Evolutionary conservation across 2,329 filamentous ascomycete genomes (phyloP), one percentile per base, ranked within the genome.

Genomic region (Helotiales sp.): DNA sequence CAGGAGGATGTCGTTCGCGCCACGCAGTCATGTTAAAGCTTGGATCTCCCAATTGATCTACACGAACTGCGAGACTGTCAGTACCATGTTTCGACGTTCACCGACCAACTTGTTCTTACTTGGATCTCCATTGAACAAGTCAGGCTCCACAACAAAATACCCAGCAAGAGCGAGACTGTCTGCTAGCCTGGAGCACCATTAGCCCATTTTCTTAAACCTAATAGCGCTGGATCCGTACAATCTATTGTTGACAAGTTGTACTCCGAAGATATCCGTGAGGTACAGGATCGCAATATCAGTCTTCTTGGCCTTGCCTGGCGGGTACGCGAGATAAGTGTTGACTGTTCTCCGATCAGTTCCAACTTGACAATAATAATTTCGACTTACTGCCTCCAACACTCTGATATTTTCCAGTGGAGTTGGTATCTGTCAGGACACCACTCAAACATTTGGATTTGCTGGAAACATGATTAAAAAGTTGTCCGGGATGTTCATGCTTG

Each of bases 91-190:
- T 43, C 1, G 75, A 74, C 6, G 13, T 43, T 57, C 17, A 20
- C 6, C 8, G 54, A 13, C 1, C 15, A n/a, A 22, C n/a, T 4
- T 7, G 13, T 8, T 47, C 24, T 10, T 43, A 61, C 55, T 58
- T 10, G 71, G 55, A 54, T 86, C 82, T 70, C 86, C 87, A 69
- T 83, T 78, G 82, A 91, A 91, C 60, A 91, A 80, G 76, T 92
- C 90, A 1, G 89, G 90, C 65, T 89, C 83, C 58, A 90, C 79
- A 69, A 85, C 83, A 61, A 90, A 82, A 80, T 90, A 92, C 71
- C 89, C 89, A 71, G 87, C 87, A 66, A 85, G 83, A 61, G 90
- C 90, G 77, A 87, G 89, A 73, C 87, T 84, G 80, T 92, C 90
- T 73, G 88, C 89, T 73, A 85, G 81, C 34, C 70, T 71, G 26